phyloP scores from a whole-genome alignment of 495 filamentous ascomycete genomes.

The Hypoxylon fragiforme region DNA sequence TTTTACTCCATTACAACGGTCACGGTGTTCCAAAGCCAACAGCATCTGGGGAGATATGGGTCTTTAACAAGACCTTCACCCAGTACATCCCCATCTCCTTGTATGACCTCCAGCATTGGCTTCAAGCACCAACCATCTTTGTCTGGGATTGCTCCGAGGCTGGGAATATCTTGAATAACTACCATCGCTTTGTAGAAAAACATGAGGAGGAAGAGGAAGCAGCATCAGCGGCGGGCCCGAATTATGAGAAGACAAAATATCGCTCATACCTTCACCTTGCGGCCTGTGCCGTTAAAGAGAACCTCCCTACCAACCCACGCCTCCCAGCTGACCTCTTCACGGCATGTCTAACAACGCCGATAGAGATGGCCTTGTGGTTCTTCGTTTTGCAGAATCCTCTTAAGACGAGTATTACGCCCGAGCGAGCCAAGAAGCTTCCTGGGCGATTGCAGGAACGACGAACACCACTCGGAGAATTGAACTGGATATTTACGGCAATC shows the following conservation, averaged over 20 bases:
- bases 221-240: constrained; percentile 69
- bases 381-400: constrained; percentile 93
- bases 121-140: constrained; percentile 91
- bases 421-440: constrained; percentile 78
- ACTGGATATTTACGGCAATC: constrained; percentile 99
- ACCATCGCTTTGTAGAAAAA: constrained; percentile 90
- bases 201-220: constrained; percentile 86
- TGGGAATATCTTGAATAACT: constrained; percentile 92
- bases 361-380: constrained; percentile 93
- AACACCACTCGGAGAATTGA: constrained; percentile 92
- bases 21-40: constrained; percentile 98
- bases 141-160: constrained; percentile 98
- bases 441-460: constrained; percentile 89
- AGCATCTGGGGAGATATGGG: constrained; percentile 96
- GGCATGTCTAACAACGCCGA: constrained; percentile 92
- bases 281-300: constrained; percentile 85
- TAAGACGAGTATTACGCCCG: constrained; percentile 70
- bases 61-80: constrained; percentile 98
- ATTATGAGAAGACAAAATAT: constrained; percentile 66
- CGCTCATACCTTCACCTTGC: constrained; percentile 85
- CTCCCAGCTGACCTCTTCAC: constrained; percentile 96
- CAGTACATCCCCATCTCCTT: constrained; percentile 98
- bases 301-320: constrained; percentile 93
- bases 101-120: constrained; percentile 94
- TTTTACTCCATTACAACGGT: constrained; percentile 97